phyloP scores from a whole-genome alignment of 2,329 filamentous ascomycete genomes.

The Fusarium newnesense region DNA sequence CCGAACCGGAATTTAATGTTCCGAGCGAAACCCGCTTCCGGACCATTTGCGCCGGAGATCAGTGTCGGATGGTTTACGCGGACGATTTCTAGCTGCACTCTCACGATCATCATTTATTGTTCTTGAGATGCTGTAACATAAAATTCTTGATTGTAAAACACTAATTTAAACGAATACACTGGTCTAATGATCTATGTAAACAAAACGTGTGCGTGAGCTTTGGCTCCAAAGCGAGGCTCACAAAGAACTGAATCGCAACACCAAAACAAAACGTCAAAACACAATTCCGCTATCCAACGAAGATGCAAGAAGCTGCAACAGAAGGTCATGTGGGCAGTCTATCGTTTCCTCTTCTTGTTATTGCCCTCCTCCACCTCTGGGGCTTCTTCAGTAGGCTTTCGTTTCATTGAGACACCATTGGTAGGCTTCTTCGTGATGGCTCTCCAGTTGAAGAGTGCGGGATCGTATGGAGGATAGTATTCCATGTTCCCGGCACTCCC shows the following conservation, averaged over 20 bases:
- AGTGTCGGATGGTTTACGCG: background rate
- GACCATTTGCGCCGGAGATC: background rate
- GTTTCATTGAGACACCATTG: background rate
- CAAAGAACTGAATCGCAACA: background rate
- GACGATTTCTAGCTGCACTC: background rate
- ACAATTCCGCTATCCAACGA: background rate
- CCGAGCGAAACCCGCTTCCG: background rate
- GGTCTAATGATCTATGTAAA: background rate
- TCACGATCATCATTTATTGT: background rate
- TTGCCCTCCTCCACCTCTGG: background rate
- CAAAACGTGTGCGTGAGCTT: background rate
- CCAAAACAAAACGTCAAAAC: background rate
- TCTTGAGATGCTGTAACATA: background rate
- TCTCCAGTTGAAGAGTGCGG: conserved; percentile 12
- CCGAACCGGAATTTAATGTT: background rate
- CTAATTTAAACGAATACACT: background rate
- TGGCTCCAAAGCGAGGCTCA: background rate
- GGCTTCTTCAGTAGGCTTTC: background rate
- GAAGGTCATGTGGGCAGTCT: background rate
- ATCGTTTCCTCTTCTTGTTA: background rate
- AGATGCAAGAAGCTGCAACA: background rate
- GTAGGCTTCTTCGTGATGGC: no score
- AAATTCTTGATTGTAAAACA: no score
- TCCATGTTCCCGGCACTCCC: background rate
- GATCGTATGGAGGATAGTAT: background rate